Conservation (phyloP, 306 rosid genomes). For the Begonia masoniana region DNA sequence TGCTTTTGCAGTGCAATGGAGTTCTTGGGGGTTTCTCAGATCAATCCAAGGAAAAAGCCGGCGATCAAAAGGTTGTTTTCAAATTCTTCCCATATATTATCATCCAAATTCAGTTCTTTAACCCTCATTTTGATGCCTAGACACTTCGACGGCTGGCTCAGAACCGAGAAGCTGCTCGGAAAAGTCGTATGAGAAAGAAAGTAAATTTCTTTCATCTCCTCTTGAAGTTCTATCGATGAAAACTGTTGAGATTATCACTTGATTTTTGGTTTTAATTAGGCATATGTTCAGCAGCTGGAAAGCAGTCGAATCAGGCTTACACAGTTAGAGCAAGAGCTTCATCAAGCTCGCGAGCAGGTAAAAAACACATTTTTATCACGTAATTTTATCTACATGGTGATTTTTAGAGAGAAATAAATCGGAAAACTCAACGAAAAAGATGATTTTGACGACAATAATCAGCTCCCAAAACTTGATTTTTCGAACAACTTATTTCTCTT, state of each 20-base stretch:
- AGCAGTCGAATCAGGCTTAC: conserved; percentile 49
- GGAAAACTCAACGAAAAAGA: too few relatives aligned
- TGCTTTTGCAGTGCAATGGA: conserved; percentile 32
- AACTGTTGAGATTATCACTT: conserved; percentile 27
- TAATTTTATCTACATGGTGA: too few relatives aligned
- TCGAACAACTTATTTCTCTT: too few relatives aligned
- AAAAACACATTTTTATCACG: too few relatives aligned
- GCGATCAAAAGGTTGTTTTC: conserved; percentile 45
- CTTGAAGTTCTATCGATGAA: neutral
- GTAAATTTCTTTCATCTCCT: conserved; percentile 17
- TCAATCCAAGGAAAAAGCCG: conserved; percentile 29
- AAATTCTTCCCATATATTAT: too few relatives aligned
- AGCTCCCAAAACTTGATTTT: too few relatives aligned
- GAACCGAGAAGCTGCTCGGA: conserved; percentile 73
- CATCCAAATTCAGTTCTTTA: neutral
- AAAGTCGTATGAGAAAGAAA: conserved; percentile 65
- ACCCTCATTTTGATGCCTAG: conserved; percentile 15
- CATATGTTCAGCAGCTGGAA: conserved; percentile 80
- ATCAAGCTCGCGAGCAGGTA: conserved; percentile 59
- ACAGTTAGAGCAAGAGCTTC: conserved; percentile 72
- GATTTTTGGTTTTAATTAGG: conserved; percentile 56
- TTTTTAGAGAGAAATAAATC: too few relatives aligned
- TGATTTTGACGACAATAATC: too few relatives aligned
- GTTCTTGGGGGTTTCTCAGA: conserved; percentile 39
- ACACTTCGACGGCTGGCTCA: conserved; percentile 60